Evolutionary conservation across 2,329 filamentous ascomycete species (phyloP).

Genomic region (Apiospora malaysiana): DNA sequence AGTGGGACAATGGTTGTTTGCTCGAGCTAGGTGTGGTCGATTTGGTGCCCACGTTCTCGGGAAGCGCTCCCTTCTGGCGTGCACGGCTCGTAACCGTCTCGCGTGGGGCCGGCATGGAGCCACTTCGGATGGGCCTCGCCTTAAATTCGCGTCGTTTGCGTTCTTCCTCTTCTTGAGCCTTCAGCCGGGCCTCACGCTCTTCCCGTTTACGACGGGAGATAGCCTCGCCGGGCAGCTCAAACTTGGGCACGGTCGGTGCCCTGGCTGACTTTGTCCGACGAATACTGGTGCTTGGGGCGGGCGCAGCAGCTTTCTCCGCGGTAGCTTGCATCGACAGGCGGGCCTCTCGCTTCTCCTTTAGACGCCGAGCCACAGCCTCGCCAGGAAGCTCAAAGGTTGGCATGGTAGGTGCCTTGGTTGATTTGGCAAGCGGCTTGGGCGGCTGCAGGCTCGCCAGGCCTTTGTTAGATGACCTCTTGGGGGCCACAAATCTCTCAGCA

Average conservation of each 20-base stretch:
- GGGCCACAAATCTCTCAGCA: conserved; percentile 32
- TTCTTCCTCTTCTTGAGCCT: conserved; percentile 64
- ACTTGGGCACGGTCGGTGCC: conserved; percentile 58
- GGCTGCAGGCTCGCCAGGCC: conserved; percentile 50
- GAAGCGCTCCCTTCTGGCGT: conserved; percentile 48
- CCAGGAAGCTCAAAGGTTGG: conserved; percentile 68
- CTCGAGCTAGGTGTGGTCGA: conserved; percentile 29
- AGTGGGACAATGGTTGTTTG: conserved; percentile 40
- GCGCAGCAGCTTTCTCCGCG: conserved; percentile 32
- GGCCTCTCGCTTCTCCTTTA: conserved; percentile 58
- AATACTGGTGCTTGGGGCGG: conserved; percentile 35
- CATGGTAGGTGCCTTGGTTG: conserved; percentile 59
- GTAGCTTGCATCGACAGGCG: conserved; percentile 48
- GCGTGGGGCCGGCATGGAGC: conserved; percentile 52
- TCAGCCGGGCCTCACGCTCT: conserved; percentile 58
- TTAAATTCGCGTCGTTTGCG: conserved; percentile 68
- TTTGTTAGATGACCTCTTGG: conserved; percentile 36
- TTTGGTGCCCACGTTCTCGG: conserved; percentile 34
- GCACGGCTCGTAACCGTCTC: conserved; percentile 64
- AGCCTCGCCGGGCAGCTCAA: conserved; percentile 69
- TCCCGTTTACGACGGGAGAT: conserved; percentile 62
- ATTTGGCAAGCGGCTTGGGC: conserved; percentile 55
- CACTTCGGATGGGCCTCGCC: conserved; percentile 60
- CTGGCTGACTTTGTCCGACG: conserved; percentile 57
- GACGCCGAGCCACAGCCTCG: conserved; percentile 62